Evolutionary conservation across 2,329 filamentous ascomycete genomes (phyloP), one percentile per base, ranked within the genome.

Genomic region (Keithomyces neogunnii): DNA sequence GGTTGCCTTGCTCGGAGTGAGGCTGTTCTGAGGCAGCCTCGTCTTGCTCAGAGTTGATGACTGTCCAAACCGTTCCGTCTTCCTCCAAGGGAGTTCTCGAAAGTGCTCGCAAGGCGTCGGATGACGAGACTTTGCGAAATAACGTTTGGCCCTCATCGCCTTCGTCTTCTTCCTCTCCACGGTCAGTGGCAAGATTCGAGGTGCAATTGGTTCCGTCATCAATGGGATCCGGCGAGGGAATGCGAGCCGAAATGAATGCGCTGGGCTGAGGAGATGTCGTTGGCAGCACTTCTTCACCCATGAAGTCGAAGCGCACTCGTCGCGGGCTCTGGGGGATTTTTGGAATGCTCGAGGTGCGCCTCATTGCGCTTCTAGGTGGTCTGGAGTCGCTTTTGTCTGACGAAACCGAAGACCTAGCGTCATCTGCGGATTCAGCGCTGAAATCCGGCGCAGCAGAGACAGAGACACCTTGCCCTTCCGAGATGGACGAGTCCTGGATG

Each of bases 271-370:
- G 81, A 28, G 80, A 82, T 30, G 74, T 69, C 45, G 80, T 82
- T 26, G 81, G 79, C 52, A 82, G 66, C 36, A 85, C 78, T 59
- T 84, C 80, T 56, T 74, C 69, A 49, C 80, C 81, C 61, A 75
- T 74, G 45, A 84, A 75, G 38, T 82, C 75, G 56, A 85, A 85
- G 46, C 82, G 80, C 51, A 85, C 82, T 53, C 79, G 73, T 32
- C 81, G 74, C n/a, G 78, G 79, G 59, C 79, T 82, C 43, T 72
- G 70, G 5, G 66, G 68, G 49, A 74, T 72, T 47, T 71, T 75
- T 30, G 75, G 73, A 33, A 69, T 72, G 58, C 73, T 80, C 5
- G 76, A 80, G 1, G 77, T 75, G 47, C 80, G 73, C 52, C 81
- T 76, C 51, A 84, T 64, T 45, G 79, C 81, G 59, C 82, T 83